Base-by-base conservation (phyloP, 768 basidiomycete species). In the Suillus lakei region DNA sequence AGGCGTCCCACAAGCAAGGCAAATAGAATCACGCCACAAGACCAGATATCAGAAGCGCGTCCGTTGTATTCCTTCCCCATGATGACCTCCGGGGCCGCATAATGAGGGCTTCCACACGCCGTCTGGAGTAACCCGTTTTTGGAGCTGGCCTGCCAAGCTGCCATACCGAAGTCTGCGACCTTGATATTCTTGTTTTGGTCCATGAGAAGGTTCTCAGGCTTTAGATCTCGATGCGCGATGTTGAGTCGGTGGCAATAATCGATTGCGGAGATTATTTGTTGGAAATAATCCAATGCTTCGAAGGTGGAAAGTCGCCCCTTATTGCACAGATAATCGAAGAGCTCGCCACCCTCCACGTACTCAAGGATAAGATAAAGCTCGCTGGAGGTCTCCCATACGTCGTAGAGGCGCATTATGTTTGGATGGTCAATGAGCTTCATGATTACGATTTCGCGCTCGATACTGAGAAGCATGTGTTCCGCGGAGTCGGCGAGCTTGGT, bases 361-460 rank as follows among this genome's bases (percentile, higher is more conserved):
- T 98, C 96, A 70, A 97, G 88, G 71, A 99, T 91, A 66, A 99
- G 88, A 76, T 88, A 98, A 69, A 97, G 86, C 65, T 96, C 90
- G 38, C 87, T 85, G 5, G 91, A 91, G 0, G 95, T 96, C 79
- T 99, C 96, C 95, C 94, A 98, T 67, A 99, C 96, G 74, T 99
- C 96, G 80, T 95, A 96, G 34, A 99, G 86, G 64, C 89, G 90
- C 86, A 98, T 88, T 68, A 99, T 88, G 76, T 97, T 96, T 2
- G 96, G 96, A 74, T 99, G 95, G 68, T 96, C 91, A 69, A 98
- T 91, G 67, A 98, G 88, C 77, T 98, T 99, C 96, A 99, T 96
- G 73, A 98, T 90, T 66, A 96, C 94, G 60, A 98, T 97, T 78
- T 99, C 96, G 67, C 95, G 87, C 76, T 97, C 93, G 66, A 98